Evolutionary conservation across 108 stramenopile species (phyloP).

Genomic region (Cyclotella cryptica): DNA sequence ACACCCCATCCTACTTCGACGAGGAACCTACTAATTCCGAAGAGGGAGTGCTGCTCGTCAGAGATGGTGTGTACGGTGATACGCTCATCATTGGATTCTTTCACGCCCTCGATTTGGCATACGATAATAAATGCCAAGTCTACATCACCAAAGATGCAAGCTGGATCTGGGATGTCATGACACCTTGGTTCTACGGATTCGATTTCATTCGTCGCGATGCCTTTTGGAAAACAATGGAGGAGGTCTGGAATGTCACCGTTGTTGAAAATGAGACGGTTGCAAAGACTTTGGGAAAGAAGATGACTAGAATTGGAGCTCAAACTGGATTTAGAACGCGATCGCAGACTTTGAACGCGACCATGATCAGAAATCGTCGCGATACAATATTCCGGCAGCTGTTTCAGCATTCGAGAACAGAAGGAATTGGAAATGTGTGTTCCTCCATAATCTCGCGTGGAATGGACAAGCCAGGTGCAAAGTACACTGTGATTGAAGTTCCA

Average conservation of each 20-base stretch:
- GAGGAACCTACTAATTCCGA: background rate
- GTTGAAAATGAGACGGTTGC: background rate
- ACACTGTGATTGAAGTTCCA: slow-evolving; percentile 13
- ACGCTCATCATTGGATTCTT: slow-evolving; percentile 15
- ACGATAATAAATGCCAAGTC: slow-evolving; percentile 2
- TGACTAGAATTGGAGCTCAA: background rate
- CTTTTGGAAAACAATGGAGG: slow-evolving; percentile 9
- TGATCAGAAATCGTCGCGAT: slow-evolving; percentile 2
- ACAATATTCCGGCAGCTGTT: slow-evolving; percentile 8
- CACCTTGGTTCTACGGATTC: background rate
- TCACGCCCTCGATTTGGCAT: slow-evolving; percentile 5
- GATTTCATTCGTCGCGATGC: background rate
- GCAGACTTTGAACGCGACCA: background rate
- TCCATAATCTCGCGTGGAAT: background rate
- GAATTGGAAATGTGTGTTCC: no score
- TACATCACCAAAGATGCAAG: slow-evolving; percentile 2
- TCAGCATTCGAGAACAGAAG: background rate
- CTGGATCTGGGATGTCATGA: slow-evolving; percentile 7
- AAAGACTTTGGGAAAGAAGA: background rate
- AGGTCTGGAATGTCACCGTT: background rate
- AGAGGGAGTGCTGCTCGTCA: background rate
- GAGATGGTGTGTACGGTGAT: background rate
- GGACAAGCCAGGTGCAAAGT: background rate
- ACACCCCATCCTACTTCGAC: slow-evolving; percentile 2
- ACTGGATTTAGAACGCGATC: background rate